Conservation (phyloP, 164 flowering plant species). For the Chimonanthus salicifolius region DNA sequence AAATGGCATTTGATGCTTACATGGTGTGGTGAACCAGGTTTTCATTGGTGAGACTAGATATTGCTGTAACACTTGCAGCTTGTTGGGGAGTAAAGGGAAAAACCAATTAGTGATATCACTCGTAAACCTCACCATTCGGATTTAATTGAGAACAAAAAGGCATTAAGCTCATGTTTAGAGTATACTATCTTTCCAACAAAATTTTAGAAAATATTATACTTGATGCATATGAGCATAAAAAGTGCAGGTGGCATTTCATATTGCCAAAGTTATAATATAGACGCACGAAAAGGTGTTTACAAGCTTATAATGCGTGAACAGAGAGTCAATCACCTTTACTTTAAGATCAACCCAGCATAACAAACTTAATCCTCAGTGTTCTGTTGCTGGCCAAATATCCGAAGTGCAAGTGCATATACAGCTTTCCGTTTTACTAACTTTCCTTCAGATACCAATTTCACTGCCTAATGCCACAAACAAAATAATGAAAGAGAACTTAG, state of each 20-base stretch:
- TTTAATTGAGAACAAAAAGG: not conserved
- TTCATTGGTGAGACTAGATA: not conserved
- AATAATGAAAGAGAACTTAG: not conserved
- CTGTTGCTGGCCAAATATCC: conserved; percentile 52
- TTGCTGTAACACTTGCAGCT: not conserved
- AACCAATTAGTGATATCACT: not conserved
- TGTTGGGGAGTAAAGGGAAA: not conserved
- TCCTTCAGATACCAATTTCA: conserved; percentile 67
- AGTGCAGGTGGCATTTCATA: not conserved
- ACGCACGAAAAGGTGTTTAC: not conserved
- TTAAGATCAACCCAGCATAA: not conserved
- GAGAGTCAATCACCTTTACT: conserved; percentile 1
- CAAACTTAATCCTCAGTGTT: conserved; percentile 27
- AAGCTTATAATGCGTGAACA: not conserved
- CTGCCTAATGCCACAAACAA: conserved; percentile 48
- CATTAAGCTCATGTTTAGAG: not conserved
- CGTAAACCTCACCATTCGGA: not conserved
- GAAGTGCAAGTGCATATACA: conserved; percentile 72
- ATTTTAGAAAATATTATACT: not conserved
- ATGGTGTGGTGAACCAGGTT: not conserved
- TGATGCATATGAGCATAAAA: not conserved
- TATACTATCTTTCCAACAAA: not conserved
- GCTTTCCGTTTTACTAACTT: conserved; percentile 59
- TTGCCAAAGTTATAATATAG: not conserved
- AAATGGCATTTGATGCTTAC: not conserved